Evolutionary conservation across 495 filamentous ascomycete genomes (phyloP), one percentile per base, ranked within the genome.

Genomic region (Hyaloscypha variabilis): DNA sequence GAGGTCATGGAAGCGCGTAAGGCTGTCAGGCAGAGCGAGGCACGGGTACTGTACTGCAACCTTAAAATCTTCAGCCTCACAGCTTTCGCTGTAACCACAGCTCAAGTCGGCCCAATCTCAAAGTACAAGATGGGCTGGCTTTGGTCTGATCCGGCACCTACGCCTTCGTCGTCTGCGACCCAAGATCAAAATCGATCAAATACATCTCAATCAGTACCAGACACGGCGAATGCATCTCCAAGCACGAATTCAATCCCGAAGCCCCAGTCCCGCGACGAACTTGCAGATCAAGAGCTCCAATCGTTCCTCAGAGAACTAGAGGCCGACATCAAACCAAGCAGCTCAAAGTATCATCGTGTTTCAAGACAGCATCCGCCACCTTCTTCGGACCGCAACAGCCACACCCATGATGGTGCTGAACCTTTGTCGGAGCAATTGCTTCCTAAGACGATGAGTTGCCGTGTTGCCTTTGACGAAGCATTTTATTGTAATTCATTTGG

Each of bases 401-500:
- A 56, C 66, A 57, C 25, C 61, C 34, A 55, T 42, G 39, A 68
- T 14, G 57, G 53, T 60, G 64, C 59, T 50, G 30, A 69, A 23
- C 30, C 62, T 42, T 36, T 73, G 13, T 69, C 71, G 8, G 85
- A 88, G 39, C 84, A 88, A 65, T 81, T 90, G 62, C 91, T 94
- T 67, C 88, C 91, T 1, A 87, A 85, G 49, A 88, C 79, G 65
- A 93, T 97, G 87, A 94, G 90, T 73, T 99, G 95, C 82, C 87
- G 91, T 62, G 78, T 86, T 57, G 89, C 92, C 72, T 99, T 99
- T 82, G 95, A 99, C 81, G 82, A 85, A 58, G 93, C 96, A 58
- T 98, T 91, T 84, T 92, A 97, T 85, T 99, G 95, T 83, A 90
- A 95, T 72, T 94, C 92, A 0, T 82, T 96, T 3, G 95, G 93